Evolutionary conservation across 2,329 filamentous ascomycete genomes (phyloP).

Genomic region (Ceratocystis albifundus): DNA sequence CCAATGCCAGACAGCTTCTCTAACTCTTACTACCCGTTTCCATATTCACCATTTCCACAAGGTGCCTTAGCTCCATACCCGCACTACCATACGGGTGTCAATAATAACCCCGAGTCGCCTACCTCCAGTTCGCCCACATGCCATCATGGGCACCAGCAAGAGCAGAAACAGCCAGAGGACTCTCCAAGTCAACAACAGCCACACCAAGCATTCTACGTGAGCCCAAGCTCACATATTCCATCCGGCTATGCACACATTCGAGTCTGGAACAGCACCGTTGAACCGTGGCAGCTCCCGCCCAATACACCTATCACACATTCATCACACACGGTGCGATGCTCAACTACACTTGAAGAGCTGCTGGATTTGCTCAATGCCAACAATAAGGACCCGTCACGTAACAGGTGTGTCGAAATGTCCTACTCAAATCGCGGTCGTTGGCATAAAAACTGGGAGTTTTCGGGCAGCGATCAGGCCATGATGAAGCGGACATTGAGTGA

Average conservation of each 20-base stretch:
- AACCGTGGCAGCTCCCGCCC: constrained; percentile 42
- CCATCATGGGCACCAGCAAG: not conserved
- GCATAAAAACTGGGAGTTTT: constrained; percentile 44
- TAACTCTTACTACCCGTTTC: not conserved
- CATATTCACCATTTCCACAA: not conserved
- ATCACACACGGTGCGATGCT: constrained; percentile 42
- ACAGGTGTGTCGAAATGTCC: constrained; percentile 46
- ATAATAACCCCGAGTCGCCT: not conserved
- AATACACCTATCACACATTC: constrained; percentile 37
- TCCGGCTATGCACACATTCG: constrained; percentile 11
- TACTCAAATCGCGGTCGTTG: constrained; percentile 46
- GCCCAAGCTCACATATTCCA: constrained; percentile 25
- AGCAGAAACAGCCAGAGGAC: not conserved
- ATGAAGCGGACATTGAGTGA: constrained; percentile 42
- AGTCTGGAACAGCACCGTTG: constrained; percentile 12
- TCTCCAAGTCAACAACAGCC: not conserved
- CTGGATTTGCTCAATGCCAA: constrained; percentile 47
- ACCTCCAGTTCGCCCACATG: not conserved
- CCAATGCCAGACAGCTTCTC: not conserved
- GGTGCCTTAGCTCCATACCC: not conserved
- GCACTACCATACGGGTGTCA: not conserved
- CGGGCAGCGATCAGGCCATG: constrained; percentile 39
- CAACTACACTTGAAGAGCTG: constrained; percentile 44
- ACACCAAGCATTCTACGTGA: not conserved
- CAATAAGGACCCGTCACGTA: constrained; percentile 41